Percentiles rank a stretch among this genome's conserved stretches.
These are phyloP conservation scores for Lactifluus subvellereus DNA, from an alignment of 768 basidiomycete species.

Conservation along the genomic window DNA sequence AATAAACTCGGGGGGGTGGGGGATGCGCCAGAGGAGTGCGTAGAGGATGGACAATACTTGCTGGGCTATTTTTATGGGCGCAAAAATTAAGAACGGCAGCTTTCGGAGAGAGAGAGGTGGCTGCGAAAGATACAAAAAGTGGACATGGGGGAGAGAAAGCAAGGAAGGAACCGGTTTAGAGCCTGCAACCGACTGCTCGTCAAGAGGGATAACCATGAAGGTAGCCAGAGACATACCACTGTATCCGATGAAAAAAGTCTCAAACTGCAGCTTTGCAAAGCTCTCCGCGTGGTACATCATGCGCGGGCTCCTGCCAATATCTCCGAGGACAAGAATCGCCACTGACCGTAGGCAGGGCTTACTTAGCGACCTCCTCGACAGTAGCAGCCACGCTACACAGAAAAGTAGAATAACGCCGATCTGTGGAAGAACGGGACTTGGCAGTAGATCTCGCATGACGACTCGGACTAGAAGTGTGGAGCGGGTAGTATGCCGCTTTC, in stretches of 20 bases:
- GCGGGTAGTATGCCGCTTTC: no score
- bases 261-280: constrained; percentile 73
- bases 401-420: neutral
- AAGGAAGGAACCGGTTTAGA: constrained; percentile 74
- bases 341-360: constrained; percentile 53
- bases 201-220: neutral
- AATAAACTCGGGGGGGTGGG: constrained; percentile 72
- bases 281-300: constrained; percentile 99
- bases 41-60: constrained; percentile 62
- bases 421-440: neutral
- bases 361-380: neutral
- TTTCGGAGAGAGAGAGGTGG: constrained; percentile 48
- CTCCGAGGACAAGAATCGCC: constrained; percentile 89
- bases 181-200: constrained; percentile 38
- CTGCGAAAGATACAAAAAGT: constrained; percentile 60
- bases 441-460: constrained; percentile 5
- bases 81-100: constrained; percentile 65
- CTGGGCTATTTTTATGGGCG: constrained; percentile 72
- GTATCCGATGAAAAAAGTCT: constrained; percentile 82
- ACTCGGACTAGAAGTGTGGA: neutral
- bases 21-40: constrained; percentile 54
- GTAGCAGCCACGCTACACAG: constrained; percentile 4
- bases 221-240: constrained; percentile 46
- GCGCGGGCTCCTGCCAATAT: constrained; percentile 90
- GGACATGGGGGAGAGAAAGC: constrained; percentile 56